These are phyloP conservation scores for Populus hybrid DNA, from an alignment of 441 rosid species.

Conservation along the genomic window DNA sequence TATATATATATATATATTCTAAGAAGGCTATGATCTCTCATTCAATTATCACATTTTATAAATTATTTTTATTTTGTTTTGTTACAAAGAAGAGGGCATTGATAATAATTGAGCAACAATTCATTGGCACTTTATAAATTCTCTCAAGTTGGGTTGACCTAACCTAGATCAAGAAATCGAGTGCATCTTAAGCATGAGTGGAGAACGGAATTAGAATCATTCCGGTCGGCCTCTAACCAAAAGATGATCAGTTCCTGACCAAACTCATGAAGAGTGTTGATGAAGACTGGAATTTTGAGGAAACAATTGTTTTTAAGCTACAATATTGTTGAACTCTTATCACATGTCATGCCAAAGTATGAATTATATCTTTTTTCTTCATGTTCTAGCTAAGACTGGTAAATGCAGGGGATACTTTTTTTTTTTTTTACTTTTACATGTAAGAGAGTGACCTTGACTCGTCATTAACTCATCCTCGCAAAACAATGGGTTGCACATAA, in stretches of 20 bases:
- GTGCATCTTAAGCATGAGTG: conserved; percentile 30
- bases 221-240: conserved; percentile 53
- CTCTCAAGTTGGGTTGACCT: conserved; percentile 20
- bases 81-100: too few relatives aligned
- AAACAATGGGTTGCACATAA: background rate
- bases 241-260: conserved; percentile 6
- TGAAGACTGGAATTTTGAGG: conserved; percentile 38
- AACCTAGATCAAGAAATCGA: conserved; percentile 15
- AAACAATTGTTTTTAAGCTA: conserved; percentile 9
- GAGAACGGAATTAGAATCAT: conserved; percentile 56
- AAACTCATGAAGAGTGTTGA: conserved; percentile 24
- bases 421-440: background rate
- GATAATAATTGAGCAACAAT: too few relatives aligned
- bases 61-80: too few relatives aligned
- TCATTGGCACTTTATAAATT: background rate
- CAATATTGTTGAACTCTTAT: conserved; percentile 25
- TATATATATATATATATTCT: too few relatives aligned
- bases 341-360: conserved; percentile 23
- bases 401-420: background rate
- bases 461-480: background rate
- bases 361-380: background rate
- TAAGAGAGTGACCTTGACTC: background rate
- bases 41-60: background rate
- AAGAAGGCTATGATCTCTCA: background rate
- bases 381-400: background rate